Percentiles rank a stretch among this genome's conserved stretches.
phyloP scores from a whole-genome alignment of 495 filamentous ascomycete species.

The Bathelium albidoporum region DNA sequence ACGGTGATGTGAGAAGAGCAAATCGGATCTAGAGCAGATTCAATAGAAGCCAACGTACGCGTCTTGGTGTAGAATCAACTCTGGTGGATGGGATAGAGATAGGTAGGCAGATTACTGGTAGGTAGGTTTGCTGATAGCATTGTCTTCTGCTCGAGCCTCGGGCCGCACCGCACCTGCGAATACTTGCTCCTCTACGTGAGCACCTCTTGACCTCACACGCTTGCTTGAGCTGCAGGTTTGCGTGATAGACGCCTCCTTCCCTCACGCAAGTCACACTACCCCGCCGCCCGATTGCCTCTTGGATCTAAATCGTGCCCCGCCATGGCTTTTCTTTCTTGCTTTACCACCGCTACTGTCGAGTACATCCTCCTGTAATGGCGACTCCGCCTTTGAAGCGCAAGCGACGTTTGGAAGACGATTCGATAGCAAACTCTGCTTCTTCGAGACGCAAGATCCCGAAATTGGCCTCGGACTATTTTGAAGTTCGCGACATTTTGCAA shows the following conservation, averaged over 20 bases:
- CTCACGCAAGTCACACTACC: neutral
- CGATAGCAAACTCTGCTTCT: neutral
- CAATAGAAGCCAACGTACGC: too few species aligned
- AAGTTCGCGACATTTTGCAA: constrained; percentile 15
- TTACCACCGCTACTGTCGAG: neutral
- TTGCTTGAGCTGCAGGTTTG: neutral
- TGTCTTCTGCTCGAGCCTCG: neutral
- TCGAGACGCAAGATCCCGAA: neutral
- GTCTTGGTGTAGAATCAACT: too few species aligned
- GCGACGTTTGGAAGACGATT: neutral
- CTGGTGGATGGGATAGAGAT: too few species aligned
- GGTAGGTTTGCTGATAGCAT: too few species aligned
- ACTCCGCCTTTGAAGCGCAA: constrained; percentile 12
- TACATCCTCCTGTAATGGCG: neutral
- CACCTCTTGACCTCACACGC: neutral
- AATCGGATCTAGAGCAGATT: too few species aligned
- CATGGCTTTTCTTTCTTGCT: neutral
- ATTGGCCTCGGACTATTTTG: neutral
- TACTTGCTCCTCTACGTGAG: too few species aligned
- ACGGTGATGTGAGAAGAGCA: too few species aligned
- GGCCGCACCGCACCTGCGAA: neutral
- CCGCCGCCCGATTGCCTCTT: neutral
- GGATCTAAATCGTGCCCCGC: neutral
- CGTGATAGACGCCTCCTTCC: neutral
- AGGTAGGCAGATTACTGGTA: too few species aligned